Evolutionary conservation across 148 eudicot genomes (phyloP).

Genomic region (Beta vulgaris): DNA sequence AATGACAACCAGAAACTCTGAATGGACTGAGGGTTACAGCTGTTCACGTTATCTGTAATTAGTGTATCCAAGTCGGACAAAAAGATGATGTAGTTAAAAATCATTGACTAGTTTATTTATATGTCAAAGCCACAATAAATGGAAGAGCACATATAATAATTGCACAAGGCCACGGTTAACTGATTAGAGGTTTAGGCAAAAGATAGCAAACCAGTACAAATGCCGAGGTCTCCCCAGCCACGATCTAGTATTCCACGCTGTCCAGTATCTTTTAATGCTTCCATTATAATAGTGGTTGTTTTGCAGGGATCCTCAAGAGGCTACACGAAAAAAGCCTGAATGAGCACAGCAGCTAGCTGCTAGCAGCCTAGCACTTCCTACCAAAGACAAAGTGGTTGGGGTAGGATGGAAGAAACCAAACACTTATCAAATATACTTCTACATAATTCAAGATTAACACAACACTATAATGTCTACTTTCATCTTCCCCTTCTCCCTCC

Average conservation of each 20-base stretch:
- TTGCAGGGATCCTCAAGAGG: slow-evolving; percentile 81
- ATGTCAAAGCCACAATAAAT: not conserved
- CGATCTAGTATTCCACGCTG: slow-evolving; percentile 93
- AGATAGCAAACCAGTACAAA: slow-evolving; percentile 36
- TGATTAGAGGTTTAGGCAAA: slow-evolving; percentile 7
- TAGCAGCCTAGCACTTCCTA: no score
- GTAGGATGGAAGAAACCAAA: no score
- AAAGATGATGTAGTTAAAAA: not conserved
- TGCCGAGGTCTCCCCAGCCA: slow-evolving; percentile 99
- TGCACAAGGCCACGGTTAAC: slow-evolving; percentile 1
- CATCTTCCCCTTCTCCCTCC: no score
- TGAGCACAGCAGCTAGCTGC: not conserved
- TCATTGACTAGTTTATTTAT: not conserved
- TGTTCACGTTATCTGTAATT: not conserved
- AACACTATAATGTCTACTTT: no score
- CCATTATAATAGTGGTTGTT: slow-evolving; percentile 74
- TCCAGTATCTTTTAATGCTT: slow-evolving; percentile 76
- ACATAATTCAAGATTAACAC: no score
- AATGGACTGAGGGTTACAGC: not conserved
- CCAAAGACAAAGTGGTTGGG: not conserved
- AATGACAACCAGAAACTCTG: no score
- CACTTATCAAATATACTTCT: not conserved
- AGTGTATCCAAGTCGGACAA: not conserved
- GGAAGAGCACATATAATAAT: not conserved
- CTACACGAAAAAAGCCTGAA: slow-evolving; percentile 31